Percentiles rank a stretch among this genome's conserved stretches.
Evolutionary conservation across 2,329 filamentous ascomycete genomes (phyloP).

Genomic region (Macrophomina pseudophaseolina): DNA sequence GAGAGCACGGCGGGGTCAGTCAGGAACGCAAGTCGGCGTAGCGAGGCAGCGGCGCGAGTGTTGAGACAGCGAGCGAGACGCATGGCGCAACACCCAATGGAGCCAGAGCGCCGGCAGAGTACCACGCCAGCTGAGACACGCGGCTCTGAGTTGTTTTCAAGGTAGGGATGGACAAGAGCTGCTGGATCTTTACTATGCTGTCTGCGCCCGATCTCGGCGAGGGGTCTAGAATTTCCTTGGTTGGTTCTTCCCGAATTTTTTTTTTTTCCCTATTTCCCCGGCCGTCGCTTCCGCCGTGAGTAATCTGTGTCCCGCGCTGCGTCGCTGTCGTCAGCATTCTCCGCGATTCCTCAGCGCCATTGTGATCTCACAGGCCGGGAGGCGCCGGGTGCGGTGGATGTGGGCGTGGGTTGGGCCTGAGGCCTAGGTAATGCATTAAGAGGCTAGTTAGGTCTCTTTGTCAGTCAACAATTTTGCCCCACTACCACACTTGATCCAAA

Average conservation of each 20-base stretch:
- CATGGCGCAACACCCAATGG: not conserved
- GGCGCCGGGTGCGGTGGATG: not conserved
- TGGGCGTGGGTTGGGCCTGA: not conserved
- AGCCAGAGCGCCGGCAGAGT: not conserved
- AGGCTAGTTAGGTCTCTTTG: not conserved
- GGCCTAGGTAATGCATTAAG: not conserved
- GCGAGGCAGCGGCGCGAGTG: not conserved
- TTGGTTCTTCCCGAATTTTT: not conserved
- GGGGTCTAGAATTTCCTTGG: conserved; percentile 14
- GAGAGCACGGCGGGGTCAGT: not conserved
- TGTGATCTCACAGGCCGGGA: conserved; percentile 15
- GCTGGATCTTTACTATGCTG: not conserved
- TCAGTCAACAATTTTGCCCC: conserved; percentile 14
- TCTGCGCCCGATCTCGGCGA: conserved; percentile 16
- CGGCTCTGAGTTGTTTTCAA: not conserved
- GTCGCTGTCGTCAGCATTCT: not conserved
- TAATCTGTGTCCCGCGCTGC: not conserved
- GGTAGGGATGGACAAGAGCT: not conserved
- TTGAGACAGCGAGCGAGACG: conserved; percentile 2
- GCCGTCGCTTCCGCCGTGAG: conserved; percentile 5
- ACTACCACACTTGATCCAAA: not conserved
- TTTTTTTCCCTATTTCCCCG: not conserved
- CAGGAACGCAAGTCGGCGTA: not conserved
- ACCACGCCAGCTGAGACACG: conserved; percentile 9
- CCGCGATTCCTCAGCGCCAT: not conserved